Evolutionary conservation across 208 protist genomes (phyloP).

Genomic region (Acanthamoeba comandoni): DNA sequence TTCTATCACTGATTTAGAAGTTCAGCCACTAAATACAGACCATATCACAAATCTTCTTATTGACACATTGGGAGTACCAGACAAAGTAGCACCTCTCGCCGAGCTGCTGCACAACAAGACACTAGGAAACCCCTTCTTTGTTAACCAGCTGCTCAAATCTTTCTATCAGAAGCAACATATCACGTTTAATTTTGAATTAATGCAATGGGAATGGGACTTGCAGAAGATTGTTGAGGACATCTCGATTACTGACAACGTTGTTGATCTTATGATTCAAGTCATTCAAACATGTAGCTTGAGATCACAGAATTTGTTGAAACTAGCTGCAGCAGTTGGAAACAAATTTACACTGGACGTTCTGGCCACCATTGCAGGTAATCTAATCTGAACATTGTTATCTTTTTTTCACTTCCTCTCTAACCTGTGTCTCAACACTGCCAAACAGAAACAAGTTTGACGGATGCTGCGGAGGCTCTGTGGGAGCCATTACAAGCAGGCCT

Average conservation of each 20-base stretch:
- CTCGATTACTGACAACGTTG: slow-evolving; percentile 50
- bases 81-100: slow-evolving; percentile 24
- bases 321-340: slow-evolving; percentile 56
- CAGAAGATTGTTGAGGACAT: not conserved
- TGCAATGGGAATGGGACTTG: slow-evolving; percentile 40
- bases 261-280: slow-evolving; percentile 63
- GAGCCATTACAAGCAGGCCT: slow-evolving; percentile 55
- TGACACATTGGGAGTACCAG: slow-evolving; percentile 38
- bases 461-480: not conserved
- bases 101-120: slow-evolving; percentile 37
- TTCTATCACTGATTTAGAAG: slow-evolving; percentile 18
- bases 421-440: not conserved
- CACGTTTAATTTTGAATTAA: slow-evolving; percentile 20
- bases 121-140: slow-evolving; percentile 70
- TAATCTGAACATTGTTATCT: not conserved
- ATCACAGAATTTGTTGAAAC: slow-evolving; percentile 3
- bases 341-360: slow-evolving; percentile 56
- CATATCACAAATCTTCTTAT: slow-evolving; percentile 26
- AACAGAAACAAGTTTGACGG: no score
- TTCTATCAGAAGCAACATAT: slow-evolving; percentile 39
- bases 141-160: slow-evolving; percentile 65
- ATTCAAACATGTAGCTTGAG: not conserved
- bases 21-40: slow-evolving; percentile 14
- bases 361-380: not conserved
- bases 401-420: not conserved